phyloP scores from a whole-genome alignment of 441 rosid genomes.

The Jatropha podagrica region DNA sequence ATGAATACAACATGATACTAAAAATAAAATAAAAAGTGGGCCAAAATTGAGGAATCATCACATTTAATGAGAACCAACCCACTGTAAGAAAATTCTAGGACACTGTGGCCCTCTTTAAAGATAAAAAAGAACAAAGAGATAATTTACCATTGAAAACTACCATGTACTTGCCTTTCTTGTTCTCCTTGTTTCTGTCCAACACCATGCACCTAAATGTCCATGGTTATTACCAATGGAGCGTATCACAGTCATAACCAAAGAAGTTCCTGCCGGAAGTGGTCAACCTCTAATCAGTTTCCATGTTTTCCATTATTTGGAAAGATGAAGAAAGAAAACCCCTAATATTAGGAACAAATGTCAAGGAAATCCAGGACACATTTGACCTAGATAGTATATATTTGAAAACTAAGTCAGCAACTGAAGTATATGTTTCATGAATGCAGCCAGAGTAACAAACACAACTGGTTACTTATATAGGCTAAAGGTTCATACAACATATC shows the following conservation, averaged over 20 bases:
- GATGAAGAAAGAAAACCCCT: background rate
- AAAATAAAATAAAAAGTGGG: background rate
- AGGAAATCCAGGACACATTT: background rate
- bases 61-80: constrained; percentile 4
- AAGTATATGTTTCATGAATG: background rate
- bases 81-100: background rate
- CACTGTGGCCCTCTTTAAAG: background rate
- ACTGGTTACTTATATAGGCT: background rate
- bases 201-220: constrained; percentile 68
- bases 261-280: constrained; percentile 57
- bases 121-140: background rate
- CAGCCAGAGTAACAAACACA: constrained; percentile 1
- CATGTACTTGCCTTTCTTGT: constrained; percentile 66
- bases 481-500: background rate
- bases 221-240: constrained; percentile 85
- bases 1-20: background rate
- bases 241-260: constrained; percentile 74
- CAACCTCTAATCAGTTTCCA: background rate
- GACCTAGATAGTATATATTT: background rate
- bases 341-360: background rate
- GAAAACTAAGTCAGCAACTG: background rate
- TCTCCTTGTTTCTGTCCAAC: constrained; percentile 81
- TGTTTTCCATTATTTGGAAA: background rate
- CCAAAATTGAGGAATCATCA: background rate
- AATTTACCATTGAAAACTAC: constrained; percentile 10